These are phyloP conservation scores for Phytophthora pluvialis DNA, from an alignment of 352 stramenopile genomes.

Conservation along the genomic window DNA sequence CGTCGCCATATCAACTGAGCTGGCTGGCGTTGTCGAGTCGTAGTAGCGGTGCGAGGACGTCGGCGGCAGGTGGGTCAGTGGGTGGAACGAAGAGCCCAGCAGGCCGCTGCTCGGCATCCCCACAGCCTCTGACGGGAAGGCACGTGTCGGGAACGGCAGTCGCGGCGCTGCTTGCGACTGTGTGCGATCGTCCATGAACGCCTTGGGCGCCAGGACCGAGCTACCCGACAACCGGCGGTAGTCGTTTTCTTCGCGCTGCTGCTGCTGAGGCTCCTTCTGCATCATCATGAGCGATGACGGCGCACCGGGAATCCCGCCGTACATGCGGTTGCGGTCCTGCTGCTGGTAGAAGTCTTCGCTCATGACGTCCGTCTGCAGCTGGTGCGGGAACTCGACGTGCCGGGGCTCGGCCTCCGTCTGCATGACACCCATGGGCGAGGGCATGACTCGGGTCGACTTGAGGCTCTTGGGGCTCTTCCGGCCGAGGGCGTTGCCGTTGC, in stretches of 20 bases:
- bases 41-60: slow-evolving; percentile 46
- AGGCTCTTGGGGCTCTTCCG: slow-evolving; percentile 12
- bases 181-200: slow-evolving; percentile 44
- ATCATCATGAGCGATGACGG: slow-evolving; percentile 29
- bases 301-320: slow-evolving; percentile 10
- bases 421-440: slow-evolving; percentile 19
- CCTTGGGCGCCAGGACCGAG: slow-evolving; percentile 21
- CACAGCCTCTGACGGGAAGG: slow-evolving; percentile 60
- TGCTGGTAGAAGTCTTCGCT: slow-evolving; percentile 42
- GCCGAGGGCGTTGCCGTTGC: slow-evolving; percentile 20
- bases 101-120: slow-evolving; percentile 29
- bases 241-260: slow-evolving; percentile 42
- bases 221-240: slow-evolving; percentile 16
- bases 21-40: slow-evolving; percentile 23
- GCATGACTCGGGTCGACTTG: slow-evolving; percentile 16
- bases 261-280: slow-evolving; percentile 33
- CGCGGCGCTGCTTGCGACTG: slow-evolving; percentile 28
- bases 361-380: slow-evolving; percentile 1
- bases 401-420: slow-evolving; percentile 4
- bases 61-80: slow-evolving; percentile 31
- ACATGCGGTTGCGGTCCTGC: slow-evolving; percentile 43
- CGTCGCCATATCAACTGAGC: slow-evolving; percentile 26
- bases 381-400: slow-evolving; percentile 24
- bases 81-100: slow-evolving; percentile 51
- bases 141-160: slow-evolving; percentile 63